These are phyloP conservation scores for Crithidia mellificae DNA, from an alignment of 208 protist species.

Conservation along the genomic window DNA sequence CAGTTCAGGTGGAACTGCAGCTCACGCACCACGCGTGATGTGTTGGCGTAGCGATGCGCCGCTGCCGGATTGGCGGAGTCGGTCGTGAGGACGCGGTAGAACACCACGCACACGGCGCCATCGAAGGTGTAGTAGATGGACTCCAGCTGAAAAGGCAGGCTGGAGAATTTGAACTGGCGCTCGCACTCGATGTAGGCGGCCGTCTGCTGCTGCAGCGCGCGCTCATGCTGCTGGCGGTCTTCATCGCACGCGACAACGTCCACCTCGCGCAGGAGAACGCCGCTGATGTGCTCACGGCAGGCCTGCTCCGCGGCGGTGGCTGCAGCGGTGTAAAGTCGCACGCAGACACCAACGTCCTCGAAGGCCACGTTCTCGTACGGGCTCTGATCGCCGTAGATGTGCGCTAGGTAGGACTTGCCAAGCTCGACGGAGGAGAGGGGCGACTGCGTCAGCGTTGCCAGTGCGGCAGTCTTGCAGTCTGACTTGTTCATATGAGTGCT, in stretches of 20 bases:
- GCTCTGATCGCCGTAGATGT: constrained; percentile 40
- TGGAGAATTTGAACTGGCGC: constrained; percentile 63
- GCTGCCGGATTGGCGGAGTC: constrained; percentile 1
- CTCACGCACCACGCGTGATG: constrained; percentile 45
- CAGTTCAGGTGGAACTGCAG: constrained; percentile 54
- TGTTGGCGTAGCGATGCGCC: constrained; percentile 35
- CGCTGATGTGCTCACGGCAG: constrained; percentile 33
- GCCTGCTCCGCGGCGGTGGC: constrained; percentile 11
- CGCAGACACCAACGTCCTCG: constrained; percentile 50
- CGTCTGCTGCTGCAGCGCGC: constrained; percentile 24
- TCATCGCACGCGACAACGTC: constrained; percentile 21
- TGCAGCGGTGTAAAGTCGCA: constrained; percentile 26
- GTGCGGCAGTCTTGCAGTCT: background rate
- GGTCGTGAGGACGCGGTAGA: constrained; percentile 40
- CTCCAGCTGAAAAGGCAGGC: constrained; percentile 59
- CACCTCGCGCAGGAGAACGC: constrained; percentile 49
- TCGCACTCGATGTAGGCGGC: constrained; percentile 50
- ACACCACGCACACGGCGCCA: constrained; percentile 52
- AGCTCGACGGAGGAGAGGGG: constrained; percentile 20
- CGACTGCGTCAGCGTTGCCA: background rate
- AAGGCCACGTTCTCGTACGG: constrained; percentile 51
- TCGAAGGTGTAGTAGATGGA: constrained; percentile 71
- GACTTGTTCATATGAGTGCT: background rate
- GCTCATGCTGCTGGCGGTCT: constrained; percentile 37
- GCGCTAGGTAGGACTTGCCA: constrained; percentile 49